Conservation (phyloP, 306 rosid genomes). For the Acacia crassicarpa region DNA sequence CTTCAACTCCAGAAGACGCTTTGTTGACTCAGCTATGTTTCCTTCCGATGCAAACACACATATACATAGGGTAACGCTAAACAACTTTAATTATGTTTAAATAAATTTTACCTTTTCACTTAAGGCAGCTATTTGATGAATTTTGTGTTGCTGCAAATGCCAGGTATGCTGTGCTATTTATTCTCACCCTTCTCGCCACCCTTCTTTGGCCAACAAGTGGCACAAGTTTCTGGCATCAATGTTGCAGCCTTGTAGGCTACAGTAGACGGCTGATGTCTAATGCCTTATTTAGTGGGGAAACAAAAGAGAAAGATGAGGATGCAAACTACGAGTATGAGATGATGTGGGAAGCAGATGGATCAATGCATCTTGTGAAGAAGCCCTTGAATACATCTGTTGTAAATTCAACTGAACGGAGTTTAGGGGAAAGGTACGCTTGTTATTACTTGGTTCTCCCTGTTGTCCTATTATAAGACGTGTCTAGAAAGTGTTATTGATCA, state of each 20-base stretch:
- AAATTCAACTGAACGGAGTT: slow-evolving; percentile 43
- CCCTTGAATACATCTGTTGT: slow-evolving; percentile 38
- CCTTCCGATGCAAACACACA: slow-evolving; percentile 69
- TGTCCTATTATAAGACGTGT: no score
- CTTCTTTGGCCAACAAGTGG: slow-evolving; percentile 70
- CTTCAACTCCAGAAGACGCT: slow-evolving; percentile 54
- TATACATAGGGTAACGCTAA: slow-evolving; percentile 64
- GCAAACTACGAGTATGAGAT: slow-evolving; percentile 53
- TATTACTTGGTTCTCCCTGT: neutral
- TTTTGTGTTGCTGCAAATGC: slow-evolving; percentile 9
- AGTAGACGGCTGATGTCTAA: slow-evolving; percentile 43
- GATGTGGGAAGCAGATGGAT: slow-evolving; percentile 71
- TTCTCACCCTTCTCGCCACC: slow-evolving; percentile 61
- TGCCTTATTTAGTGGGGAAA: neutral
- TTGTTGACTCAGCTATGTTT: slow-evolving; percentile 62
- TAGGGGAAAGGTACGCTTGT: slow-evolving; percentile 57
- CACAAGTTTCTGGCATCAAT: slow-evolving; percentile 53
- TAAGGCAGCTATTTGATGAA: neutral
- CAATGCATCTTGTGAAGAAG: slow-evolving; percentile 79
- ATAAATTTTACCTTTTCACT: slow-evolving; percentile 5
- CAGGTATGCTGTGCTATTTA: slow-evolving; percentile 68
- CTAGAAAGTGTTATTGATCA: no score
- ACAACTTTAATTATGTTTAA: slow-evolving; percentile 19
- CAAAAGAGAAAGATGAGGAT: slow-evolving; percentile 60
- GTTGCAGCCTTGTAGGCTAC: slow-evolving; percentile 33